Percentiles rank a stretch among this genome's conserved stretches.
These are phyloP conservation scores for Crassisporium funariophilum DNA, from an alignment of 768 basidiomycete species.

Conservation along the genomic window DNA sequence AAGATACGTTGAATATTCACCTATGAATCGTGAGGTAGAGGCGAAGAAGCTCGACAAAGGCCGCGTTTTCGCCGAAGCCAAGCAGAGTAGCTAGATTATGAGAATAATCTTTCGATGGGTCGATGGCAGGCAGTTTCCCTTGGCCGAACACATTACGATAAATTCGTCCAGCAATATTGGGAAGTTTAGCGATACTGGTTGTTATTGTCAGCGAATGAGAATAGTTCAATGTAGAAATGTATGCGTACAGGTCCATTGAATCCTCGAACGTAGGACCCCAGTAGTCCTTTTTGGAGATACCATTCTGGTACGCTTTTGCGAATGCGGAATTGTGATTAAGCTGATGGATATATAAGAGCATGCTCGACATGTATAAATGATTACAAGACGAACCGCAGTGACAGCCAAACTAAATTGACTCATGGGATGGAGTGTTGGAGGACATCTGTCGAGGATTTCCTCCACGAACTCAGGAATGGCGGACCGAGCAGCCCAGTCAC, in stretches of 20 bases:
- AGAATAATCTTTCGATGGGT: conserved; percentile 84
- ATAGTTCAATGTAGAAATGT: neutral
- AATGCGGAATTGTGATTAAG: conserved; percentile 96
- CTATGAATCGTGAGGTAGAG: conserved; percentile 98
- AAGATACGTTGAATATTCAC: conserved; percentile 27
- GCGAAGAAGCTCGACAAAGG: conserved; percentile 92
- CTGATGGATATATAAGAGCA: conserved; percentile 34
- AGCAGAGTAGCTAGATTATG: conserved; percentile 88
- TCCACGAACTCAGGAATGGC: conserved; percentile 94
- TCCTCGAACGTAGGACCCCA: conserved; percentile 95
- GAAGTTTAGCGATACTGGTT: conserved; percentile 89
- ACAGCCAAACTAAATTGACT: conserved; percentile 97
- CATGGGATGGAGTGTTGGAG: conserved; percentile 96
- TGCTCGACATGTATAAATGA: conserved; percentile 2
- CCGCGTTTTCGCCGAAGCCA: conserved; percentile 85
- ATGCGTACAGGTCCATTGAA: conserved; percentile 75
- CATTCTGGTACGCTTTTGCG: conserved; percentile 91
- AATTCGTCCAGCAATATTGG: conserved; percentile 93
- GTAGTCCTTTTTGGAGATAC: conserved; percentile 93
- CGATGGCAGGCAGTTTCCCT: conserved; percentile 87
- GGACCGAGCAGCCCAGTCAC: conserved; percentile 94
- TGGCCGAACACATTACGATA: conserved; percentile 86
- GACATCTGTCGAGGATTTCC: conserved; percentile 92
- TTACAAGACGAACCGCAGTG: conserved; percentile 66
- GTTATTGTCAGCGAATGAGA: conserved; percentile 5